Evolutionary conservation across 1,284 basidiomycete species (phyloP).

Genomic region (Malassezia japonica): DNA sequence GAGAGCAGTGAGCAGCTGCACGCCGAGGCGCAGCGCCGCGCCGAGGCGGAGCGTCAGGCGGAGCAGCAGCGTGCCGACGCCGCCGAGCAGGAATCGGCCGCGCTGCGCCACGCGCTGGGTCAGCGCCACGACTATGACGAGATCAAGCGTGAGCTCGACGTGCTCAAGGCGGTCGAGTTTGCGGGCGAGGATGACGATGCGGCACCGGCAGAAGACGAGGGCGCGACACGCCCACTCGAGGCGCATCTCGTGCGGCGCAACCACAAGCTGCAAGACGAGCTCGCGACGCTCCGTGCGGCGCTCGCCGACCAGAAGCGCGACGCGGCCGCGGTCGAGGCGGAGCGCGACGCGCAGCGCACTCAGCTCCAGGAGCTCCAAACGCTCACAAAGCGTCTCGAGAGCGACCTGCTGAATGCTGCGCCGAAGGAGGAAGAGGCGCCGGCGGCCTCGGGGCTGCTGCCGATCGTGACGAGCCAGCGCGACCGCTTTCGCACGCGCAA

Average conservation of each 20-base stretch:
- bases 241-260: conserved; percentile 84
- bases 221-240: conserved; percentile 65
- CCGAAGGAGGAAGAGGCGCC: neutral
- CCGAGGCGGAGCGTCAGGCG: conserved; percentile 71
- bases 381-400: conserved; percentile 82
- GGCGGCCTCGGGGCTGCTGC: conserved; percentile 16
- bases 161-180: conserved; percentile 37
- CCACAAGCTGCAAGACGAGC: conserved; percentile 80
- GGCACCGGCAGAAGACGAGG: conserved; percentile 12
- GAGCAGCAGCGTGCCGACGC: conserved; percentile 58
- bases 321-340: conserved; percentile 14
- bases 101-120: conserved; percentile 52
- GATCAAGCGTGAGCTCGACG: conserved; percentile 54
- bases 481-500: conserved; percentile 51
- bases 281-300: conserved; percentile 66
- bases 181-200: conserved; percentile 47
- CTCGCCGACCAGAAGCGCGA: conserved; percentile 59
- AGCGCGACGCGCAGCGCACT: neutral
- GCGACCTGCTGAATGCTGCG: conserved; percentile 55
- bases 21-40: conserved; percentile 22
- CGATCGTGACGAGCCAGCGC: conserved; percentile 79
- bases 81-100: conserved; percentile 63
- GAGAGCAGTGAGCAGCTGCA: conserved; percentile 34
- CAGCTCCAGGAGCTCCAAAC: conserved; percentile 60
- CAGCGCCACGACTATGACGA: conserved; percentile 61